Conservation (phyloP, 129 eudicot genomes). For the Flaveria robusta region DNA sequence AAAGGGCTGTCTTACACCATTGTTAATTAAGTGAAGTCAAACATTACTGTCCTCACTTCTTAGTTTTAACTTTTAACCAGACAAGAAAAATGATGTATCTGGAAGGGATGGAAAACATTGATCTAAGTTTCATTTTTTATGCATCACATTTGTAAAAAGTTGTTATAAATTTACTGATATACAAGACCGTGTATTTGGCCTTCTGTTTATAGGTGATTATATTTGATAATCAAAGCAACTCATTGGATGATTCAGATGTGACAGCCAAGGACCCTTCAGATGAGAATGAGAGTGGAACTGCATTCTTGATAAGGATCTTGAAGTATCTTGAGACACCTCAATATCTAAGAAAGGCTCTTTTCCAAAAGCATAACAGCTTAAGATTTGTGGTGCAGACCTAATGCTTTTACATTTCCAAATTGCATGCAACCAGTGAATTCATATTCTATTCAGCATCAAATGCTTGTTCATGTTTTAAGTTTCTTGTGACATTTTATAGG, state of each 20-base stretch:
- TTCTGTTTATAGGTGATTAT: conserved; percentile 61
- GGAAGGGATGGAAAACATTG: conserved; percentile 6
- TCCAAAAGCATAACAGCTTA: conserved; percentile 82
- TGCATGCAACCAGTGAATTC: conserved; percentile 13
- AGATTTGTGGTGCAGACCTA: conserved; percentile 70
- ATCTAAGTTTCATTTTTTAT: conserved; percentile 1
- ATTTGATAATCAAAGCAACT: conserved; percentile 59
- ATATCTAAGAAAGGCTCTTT: conserved; percentile 84
- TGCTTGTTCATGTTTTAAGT: not conserved
- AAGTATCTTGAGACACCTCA: conserved; percentile 95
- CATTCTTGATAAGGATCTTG: conserved; percentile 80
- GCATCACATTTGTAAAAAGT: conserved; percentile 5
- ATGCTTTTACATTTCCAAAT: not conserved
- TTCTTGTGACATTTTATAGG: conserved; percentile 50
- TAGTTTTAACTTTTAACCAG: not conserved
- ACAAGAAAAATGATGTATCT: not conserved
- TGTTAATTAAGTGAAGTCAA: not conserved
- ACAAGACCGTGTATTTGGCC: not conserved
- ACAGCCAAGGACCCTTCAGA: conserved; percentile 45
- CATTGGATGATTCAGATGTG: conserved; percentile 39
- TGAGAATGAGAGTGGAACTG: conserved; percentile 69
- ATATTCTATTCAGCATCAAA: not conserved
- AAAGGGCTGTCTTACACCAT: conserved; percentile 4
- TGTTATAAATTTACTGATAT: conserved; percentile 19
- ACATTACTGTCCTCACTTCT: not conserved